Conservation (phyloP, 257 asterid species). For the Capsicum rhomboideum region DNA sequence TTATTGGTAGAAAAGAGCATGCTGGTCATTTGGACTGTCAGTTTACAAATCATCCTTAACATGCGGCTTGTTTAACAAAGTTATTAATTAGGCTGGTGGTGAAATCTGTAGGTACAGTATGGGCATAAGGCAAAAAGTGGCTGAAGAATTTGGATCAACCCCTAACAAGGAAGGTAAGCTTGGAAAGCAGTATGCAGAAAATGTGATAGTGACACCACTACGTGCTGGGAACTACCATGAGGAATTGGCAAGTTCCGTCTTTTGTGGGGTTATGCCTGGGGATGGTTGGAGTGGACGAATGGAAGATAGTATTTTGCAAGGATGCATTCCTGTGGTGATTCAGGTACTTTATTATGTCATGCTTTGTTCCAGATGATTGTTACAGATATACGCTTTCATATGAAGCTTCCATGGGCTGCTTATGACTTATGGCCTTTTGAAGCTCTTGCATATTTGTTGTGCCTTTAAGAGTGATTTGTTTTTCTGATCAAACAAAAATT, state of each 20-base stretch:
- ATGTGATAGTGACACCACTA: conserved; percentile 68
- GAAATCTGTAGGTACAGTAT: conserved; percentile 76
- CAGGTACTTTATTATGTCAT: conserved; percentile 41
- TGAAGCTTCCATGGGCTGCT: not conserved
- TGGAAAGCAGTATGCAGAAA: conserved; percentile 74
- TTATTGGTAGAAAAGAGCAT: not conserved
- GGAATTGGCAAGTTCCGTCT: conserved; percentile 65
- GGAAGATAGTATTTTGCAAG: conserved; percentile 94
- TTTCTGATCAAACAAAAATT: not conserved
- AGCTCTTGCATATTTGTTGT: not conserved
- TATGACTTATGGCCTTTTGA: not conserved
- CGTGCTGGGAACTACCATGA: conserved; percentile 63
- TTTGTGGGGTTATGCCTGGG: conserved; percentile 99
- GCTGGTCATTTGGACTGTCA: not conserved
- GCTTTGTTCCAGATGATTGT: not conserved
- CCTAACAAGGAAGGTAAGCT: conserved; percentile 78
- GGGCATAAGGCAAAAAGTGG: conserved; percentile 99
- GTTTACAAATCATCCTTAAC: not conserved
- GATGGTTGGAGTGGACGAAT: conserved; percentile 99
- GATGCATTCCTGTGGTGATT: conserved; percentile 92
- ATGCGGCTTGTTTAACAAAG: not conserved
- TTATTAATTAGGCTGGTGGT: not conserved
- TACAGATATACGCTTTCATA: not conserved
- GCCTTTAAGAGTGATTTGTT: not conserved
- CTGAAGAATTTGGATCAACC: conserved; percentile 80